These are phyloP conservation scores for Euclidium syriacum DNA, from an alignment of 345 rosid species.

Conservation along the genomic window DNA sequence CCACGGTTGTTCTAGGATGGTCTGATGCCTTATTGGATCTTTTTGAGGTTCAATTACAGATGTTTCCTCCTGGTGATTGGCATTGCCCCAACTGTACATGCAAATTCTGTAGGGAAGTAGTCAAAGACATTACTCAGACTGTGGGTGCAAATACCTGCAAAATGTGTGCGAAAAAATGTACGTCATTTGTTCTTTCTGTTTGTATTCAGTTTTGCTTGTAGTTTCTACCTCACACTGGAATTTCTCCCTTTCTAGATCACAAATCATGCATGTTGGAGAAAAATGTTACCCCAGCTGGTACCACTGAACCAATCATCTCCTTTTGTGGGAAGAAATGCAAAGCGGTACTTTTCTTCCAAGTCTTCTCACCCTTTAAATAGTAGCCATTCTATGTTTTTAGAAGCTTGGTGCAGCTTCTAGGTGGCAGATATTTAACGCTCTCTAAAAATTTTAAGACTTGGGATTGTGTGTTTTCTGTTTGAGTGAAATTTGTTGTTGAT, in stretches of 20 bases:
- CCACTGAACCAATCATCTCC: conserved; percentile 24
- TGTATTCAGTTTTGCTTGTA: not conserved
- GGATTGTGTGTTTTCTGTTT: not conserved
- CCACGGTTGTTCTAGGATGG: conserved; percentile 4
- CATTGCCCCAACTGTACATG: conserved; percentile 81
- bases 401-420: not conserved
- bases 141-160: conserved; percentile 41
- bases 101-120: conserved; percentile 62
- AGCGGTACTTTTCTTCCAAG: conserved; percentile 45
- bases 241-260: conserved; percentile 51
- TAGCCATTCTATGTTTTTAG: not conserved
- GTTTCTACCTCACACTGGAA: conserved; percentile 13
- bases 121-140: conserved; percentile 24
- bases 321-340: conserved; percentile 66
- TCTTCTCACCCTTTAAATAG: not conserved
- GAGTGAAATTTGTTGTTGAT: not conserved
- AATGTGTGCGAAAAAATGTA: conserved; percentile 78
- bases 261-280: conserved; percentile 45
- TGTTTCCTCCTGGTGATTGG: conserved; percentile 80
- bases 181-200: conserved; percentile 11
- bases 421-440: not conserved
- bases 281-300: conserved; percentile 34
- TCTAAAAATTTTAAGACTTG: not conserved
- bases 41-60: conserved; percentile 44
- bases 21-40: conserved; percentile 16